Evolutionary conservation across 2,329 filamentous ascomycete species (phyloP), one percentile per base, ranked within the genome.

Genomic region (Furcasterigmium furcatum): DNA sequence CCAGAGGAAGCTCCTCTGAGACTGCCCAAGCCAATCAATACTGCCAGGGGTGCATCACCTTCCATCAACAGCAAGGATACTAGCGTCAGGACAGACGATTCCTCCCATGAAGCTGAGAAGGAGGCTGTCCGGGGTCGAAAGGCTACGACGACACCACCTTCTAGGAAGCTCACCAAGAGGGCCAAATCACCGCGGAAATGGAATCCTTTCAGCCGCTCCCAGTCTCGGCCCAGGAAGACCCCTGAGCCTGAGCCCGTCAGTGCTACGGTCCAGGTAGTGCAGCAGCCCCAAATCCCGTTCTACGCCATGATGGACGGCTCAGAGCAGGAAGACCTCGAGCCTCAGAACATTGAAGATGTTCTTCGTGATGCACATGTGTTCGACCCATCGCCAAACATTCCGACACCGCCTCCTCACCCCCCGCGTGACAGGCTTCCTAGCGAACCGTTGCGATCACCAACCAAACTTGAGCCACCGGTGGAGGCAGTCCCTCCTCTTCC

Each of bases 231-330:
- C 3, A 52, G 52, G 3, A 73, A 71, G 46, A 70, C 34, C 2
- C n/a, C 68, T 47, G 60, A 59, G 14, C 56, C 65, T 5, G 65
- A 70, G 20, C 57, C 62, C 8, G 68, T 78, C n/a, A 58, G 72
- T 1, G 72, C 74, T 3, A 69, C 76, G 1, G 70, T 76, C n/a
- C 70, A 74, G 36, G 57, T 66, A 13, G 68, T 74, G 0, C 70
- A 71, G 44, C 71, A 69, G 45, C 62, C 80, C 7, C 73, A 81
- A 2, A 18, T 39, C 14, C 36, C 36, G 4, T 83, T 80, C 52
- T 84, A 85, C 55, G 73, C 80, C 8, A 78, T 84, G 59, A 73
- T 84, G 58, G 80, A 84, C 55, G 75, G 73, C 3, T 74, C 78
- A 0, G 79, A 82, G 51, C 71, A 73, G 50, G 75, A 77, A 43